phyloP scores from a whole-genome alignment of 2,329 filamentous ascomycete genomes.

The Pseudogymnoascus sp. region DNA sequence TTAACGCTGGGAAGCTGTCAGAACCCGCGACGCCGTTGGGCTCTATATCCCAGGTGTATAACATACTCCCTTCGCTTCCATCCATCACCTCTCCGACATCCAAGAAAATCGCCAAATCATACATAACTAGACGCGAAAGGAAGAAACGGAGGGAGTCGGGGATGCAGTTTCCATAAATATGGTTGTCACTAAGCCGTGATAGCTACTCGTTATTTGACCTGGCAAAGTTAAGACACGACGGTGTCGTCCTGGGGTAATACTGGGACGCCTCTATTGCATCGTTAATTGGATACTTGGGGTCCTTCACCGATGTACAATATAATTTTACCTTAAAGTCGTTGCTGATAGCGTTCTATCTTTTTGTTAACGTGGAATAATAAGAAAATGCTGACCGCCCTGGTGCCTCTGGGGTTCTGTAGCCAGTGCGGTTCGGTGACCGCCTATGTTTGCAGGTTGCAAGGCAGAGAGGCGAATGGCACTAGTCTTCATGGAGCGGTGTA shows the following conservation, averaged over 20 bases:
- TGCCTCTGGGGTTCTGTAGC: not conserved
- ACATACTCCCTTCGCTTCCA: not conserved
- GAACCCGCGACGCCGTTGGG: not conserved
- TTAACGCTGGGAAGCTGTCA: not conserved
- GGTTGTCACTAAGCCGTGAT: not conserved
- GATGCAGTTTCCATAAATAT: not conserved
- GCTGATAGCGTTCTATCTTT: no score
- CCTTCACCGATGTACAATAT: not conserved
- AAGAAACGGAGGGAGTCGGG: not conserved
- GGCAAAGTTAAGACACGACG: not conserved
- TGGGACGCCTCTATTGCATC: not conserved
- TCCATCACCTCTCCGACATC: not conserved
- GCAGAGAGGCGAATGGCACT: not conserved
- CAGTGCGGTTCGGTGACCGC: not conserved
- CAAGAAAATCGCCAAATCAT: not conserved
- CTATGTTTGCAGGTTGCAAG: not conserved
- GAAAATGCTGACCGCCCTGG: not conserved
- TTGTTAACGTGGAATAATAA: not conserved
- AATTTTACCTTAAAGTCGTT: not conserved
- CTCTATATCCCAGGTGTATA: not conserved
- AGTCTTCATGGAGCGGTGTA: conserved; percentile 6
- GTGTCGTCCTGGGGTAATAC: not conserved
- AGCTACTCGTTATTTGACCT: not conserved
- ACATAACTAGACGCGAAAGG: not conserved
- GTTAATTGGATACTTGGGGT: not conserved